Evolutionary conservation across 805 yeast species (phyloP).

Genomic region (Zygosaccharomyces siamensis): DNA sequence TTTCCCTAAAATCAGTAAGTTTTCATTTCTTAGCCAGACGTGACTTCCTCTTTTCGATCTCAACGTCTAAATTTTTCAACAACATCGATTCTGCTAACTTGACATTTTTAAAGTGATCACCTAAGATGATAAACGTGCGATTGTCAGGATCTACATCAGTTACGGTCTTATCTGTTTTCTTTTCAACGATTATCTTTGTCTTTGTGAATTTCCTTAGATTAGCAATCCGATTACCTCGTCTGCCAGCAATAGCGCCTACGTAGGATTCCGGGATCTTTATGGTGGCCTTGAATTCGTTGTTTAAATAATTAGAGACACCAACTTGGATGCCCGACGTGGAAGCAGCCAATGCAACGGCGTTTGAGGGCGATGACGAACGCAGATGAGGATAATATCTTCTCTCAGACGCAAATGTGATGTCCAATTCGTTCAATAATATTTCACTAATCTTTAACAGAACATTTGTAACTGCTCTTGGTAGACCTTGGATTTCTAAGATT

Average conservation of each 20-base stretch:
- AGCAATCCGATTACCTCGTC: slow-evolving; percentile 78
- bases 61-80: slow-evolving; percentile 54
- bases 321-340: slow-evolving; percentile 3
- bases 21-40: slow-evolving; percentile 1
- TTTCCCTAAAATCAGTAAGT: neutral
- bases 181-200: slow-evolving; percentile 72
- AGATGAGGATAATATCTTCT: slow-evolving; percentile 61
- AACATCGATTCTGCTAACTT: slow-evolving; percentile 56
- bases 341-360: slow-evolving; percentile 8
- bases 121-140: slow-evolving; percentile 66
- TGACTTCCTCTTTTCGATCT: slow-evolving; percentile 45
- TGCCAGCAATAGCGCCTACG: slow-evolving; percentile 88
- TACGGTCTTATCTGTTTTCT: slow-evolving; percentile 56
- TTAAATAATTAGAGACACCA: neutral
- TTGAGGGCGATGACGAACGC: slow-evolving; percentile 24
- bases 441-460: slow-evolving; percentile 54
- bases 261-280: slow-evolving; percentile 62
- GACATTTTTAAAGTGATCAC: slow-evolving; percentile 42
- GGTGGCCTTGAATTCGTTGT: slow-evolving; percentile 16
- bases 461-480: slow-evolving; percentile 54
- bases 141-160: slow-evolving; percentile 8
- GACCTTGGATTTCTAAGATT: slow-evolving; percentile 81
- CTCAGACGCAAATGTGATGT: slow-evolving; percentile 21
- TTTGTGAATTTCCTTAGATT: slow-evolving; percentile 76
- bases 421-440: slow-evolving; percentile 26